Conservation (phyloP, 1,284 basidiomycete genomes). For the Sporisorium sorghi region DNA sequence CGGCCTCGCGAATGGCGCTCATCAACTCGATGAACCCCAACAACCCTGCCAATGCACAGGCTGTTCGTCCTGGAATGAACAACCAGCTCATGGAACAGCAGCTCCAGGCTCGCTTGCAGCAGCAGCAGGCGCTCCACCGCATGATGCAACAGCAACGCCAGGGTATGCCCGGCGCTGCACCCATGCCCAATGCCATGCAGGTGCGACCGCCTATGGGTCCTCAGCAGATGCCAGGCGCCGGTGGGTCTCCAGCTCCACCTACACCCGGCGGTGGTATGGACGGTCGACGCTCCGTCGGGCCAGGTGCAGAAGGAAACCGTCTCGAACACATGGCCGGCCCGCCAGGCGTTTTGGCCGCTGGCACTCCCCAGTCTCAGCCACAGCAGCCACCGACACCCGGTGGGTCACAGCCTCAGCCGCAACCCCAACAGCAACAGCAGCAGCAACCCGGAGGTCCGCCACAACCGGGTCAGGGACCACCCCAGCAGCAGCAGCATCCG, state of each 20-base stretch:
- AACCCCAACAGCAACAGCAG: constrained; percentile 23
- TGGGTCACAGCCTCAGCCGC: constrained; percentile 17
- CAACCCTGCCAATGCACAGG: constrained; percentile 48
- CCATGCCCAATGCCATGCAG: constrained; percentile 40
- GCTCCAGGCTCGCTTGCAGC: constrained; percentile 56
- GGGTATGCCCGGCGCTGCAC: constrained; percentile 31
- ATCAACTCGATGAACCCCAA: constrained; percentile 59
- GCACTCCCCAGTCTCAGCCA: constrained; percentile 21
- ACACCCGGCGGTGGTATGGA: constrained; percentile 44
- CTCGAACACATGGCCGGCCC: constrained; percentile 43
- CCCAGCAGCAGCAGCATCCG: constrained; percentile 50
- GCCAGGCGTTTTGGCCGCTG: constrained; percentile 24
- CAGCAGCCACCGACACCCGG: constrained; percentile 37
- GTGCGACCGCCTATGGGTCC: constrained; percentile 44
- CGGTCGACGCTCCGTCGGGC: constrained; percentile 48
- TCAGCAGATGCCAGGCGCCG: constrained; percentile 38
- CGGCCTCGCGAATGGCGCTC: constrained; percentile 55
- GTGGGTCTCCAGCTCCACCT: constrained; percentile 38
- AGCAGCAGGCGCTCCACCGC: constrained; percentile 57
- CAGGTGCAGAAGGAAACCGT: constrained; percentile 29
- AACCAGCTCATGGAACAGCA: constrained; percentile 53
- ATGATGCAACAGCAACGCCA: constrained; percentile 59
- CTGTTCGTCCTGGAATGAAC: constrained; percentile 44
- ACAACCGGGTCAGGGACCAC: constrained; percentile 28
- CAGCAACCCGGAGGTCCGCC: constrained; percentile 26